Evolutionary conservation across 1,284 basidiomycete species (phyloP).

Genomic region (Pseudomicrostroma phylloplanum): DNA sequence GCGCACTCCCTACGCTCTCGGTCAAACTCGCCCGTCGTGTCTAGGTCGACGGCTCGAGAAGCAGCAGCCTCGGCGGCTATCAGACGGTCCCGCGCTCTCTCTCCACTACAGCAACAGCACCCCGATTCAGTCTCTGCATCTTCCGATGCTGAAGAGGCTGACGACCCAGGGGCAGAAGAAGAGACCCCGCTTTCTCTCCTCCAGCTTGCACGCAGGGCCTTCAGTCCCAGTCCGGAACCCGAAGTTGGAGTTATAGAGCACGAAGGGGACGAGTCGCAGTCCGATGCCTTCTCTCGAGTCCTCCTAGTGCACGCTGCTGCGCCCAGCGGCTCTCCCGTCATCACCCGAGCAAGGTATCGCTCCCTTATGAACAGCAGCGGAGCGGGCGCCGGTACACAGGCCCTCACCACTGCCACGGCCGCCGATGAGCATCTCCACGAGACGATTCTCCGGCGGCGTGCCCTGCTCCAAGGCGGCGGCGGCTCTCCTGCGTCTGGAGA

Average conservation of each 20-base stretch:
- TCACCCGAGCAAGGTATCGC: slow-evolving; percentile 1
- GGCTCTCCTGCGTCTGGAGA: neutral
- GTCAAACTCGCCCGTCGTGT: too few relatives aligned
- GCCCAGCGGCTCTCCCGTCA: slow-evolving; percentile 11
- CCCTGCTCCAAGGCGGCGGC: neutral
- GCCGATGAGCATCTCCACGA: slow-evolving; percentile 8
- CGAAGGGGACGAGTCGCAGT: slow-evolving; percentile 13
- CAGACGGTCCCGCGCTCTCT: slow-evolving; percentile 4
- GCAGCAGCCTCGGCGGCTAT: neutral
- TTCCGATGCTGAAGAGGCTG: neutral
- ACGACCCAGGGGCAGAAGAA: neutral
- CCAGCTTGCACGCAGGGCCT: neutral
- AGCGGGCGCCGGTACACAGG: neutral
- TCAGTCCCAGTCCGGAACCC: neutral
- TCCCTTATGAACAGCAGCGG: neutral
- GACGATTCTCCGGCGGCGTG: neutral
- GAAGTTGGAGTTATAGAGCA: too few relatives aligned
- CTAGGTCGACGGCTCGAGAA: neutral
- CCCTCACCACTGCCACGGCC: slow-evolving; percentile 9
- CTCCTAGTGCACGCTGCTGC: slow-evolving; percentile 30
- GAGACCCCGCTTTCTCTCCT: neutral
- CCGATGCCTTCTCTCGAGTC: slow-evolving; percentile 37
- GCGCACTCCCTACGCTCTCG: too few relatives aligned
- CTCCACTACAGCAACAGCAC: slow-evolving; percentile 1
- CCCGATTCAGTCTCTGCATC: neutral